Percentiles rank a stretch among this genome's conserved stretches.
Evolutionary conservation across 1,139 yeast genomes (phyloP).

Genomic region (Kodamaea suecica): DNA sequence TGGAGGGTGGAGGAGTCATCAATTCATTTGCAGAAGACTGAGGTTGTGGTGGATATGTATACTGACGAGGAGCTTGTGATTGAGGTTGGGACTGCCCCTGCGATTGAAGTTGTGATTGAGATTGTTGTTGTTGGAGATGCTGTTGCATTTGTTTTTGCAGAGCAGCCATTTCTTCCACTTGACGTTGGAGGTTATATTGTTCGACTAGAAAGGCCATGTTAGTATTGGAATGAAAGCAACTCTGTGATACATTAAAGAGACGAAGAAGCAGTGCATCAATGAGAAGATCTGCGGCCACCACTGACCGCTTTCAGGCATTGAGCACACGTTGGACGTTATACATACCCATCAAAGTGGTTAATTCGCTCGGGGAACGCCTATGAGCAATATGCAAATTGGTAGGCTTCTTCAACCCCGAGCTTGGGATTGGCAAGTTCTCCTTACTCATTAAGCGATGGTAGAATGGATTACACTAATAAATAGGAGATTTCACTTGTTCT

Average conservation of each 20-base stretch:
- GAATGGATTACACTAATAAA: too few relatives aligned
- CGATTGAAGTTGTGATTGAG: conserved; percentile 14
- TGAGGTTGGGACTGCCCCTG: too few relatives aligned
- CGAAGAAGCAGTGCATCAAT: too few relatives aligned
- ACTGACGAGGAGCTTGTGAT: conserved; percentile 10
- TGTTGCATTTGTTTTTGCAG: conserved; percentile 88
- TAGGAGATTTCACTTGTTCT: too few relatives aligned
- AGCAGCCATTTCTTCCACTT: conserved; percentile 84
- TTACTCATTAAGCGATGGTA: conserved; percentile 9
- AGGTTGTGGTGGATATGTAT: conserved; percentile 15
- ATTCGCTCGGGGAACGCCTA: conserved; percentile 88
- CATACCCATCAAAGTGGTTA: conserved; percentile 76
- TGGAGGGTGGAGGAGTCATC: conserved; percentile 26
- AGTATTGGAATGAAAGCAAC: conserved; percentile 2
- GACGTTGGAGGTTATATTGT: conserved; percentile 89
- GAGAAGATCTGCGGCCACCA: background rate
- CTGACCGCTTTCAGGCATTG: conserved; percentile 18
- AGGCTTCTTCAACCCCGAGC: conserved; percentile 19
- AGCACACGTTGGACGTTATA: background rate
- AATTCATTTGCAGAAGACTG: conserved; percentile 13
- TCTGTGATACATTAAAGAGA: background rate
- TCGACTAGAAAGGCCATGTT: conserved; percentile 47
- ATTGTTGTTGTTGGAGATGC: conserved; percentile 32
- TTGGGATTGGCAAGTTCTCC: conserved; percentile 18
- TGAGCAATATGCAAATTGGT: conserved; percentile 81